Evolutionary conservation across 805 yeast genomes (phyloP), one percentile per base, ranked within the genome.

Genomic region (Alloascoidea africana): DNA sequence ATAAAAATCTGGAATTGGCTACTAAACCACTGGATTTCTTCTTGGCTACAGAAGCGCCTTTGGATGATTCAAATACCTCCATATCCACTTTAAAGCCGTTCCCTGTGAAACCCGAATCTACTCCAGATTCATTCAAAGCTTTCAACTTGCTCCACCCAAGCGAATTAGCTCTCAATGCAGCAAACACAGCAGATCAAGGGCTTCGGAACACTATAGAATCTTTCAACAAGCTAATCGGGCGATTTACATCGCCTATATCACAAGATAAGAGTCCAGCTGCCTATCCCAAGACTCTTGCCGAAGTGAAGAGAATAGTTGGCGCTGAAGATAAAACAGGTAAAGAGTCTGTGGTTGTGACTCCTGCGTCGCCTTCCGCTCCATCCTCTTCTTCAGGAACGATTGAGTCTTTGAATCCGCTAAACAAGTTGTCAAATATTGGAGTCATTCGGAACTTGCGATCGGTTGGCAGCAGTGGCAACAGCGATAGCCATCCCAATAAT

Each of bases 1-100:
- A 32, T 44, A 13, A 37, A 37, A 18, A 35, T 38, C n/a, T 23
- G n/a, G 8, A 8, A 23, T n/a, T 23, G 8, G 30, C n/a, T 23
- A 23, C 8, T 8, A n/a, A 23, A 23, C 30, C 30, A 23, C n/a
- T 23, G n/a, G n/a, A 23, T 8, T 8, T 8, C 8, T 23, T 23
- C 8, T 23, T 23, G n/a, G 13, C 30, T 8, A n/a, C n/a, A n/a
- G n/a, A n/a, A n/a, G 30, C n/a, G n/a, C 30, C 30, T 23, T 8
- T 23, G 8, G 30, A 23, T 8, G n/a, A 23, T 8, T n/a, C 30
- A 23, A 23, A 23, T 23, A 8, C 8, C 8, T 8, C 13, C 13
- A n/a, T n/a, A n/a, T n/a, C n/a, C n/a, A n/a, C n/a, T n/a, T n/a
- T n/a, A n/a, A n/a, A n/a, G n/a, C n/a, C n/a, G n/a, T n/a, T n/a